Evolutionary conservation across 352 stramenopile genomes (phyloP), one percentile per base, ranked within the genome.

Genomic region (Phytophthora crassamura): DNA sequence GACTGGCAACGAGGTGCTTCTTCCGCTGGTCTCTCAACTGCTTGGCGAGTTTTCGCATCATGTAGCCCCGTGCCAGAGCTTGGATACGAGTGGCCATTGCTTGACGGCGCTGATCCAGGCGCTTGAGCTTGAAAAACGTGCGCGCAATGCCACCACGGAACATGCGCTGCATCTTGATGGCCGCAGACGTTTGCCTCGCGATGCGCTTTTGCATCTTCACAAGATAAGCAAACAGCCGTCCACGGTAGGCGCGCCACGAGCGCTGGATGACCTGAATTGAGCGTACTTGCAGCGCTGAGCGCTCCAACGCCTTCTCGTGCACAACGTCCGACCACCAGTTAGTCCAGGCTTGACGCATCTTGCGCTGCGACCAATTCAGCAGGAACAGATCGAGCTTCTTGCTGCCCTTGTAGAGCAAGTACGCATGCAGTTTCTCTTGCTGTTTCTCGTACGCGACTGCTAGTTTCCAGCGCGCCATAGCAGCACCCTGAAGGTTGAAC

Each of bases 321-420:
- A 63, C 73, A n/a, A 93, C 63, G 38, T 88, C 70, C 0, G 69
- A 77, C 62, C 67, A 86, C 86, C 86, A 94, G 18, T 80, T 86
- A 18, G 72, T 81, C 86, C 84, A 94, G 18, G 79, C 80, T 42
- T 90, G 74, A 0, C 71, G 75, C 14, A 92, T 48, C 42, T 89
- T 87, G 42, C 86, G 82, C 40, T 90, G 79, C 0, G 77, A 81
- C 82, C 82, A 92, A 47, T 91, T 90, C 25, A 76, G 61, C 20
- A 93, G 48, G 45, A 93, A 92, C 7, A 64, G 49, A 40, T 93
- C 83, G 12, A 95, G 77, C 47, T 89, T 89, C 55, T 91, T 90
- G 42, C 76, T 86, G 16, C 86, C 86, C 50, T 91, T 91, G 72
- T 91, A 93, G 36, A 92, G 75, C 16, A 93, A 66, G 20, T 93